Percentiles rank a stretch among this genome's conserved stretches.
These are phyloP conservation scores for Trichoderma gracile DNA, from an alignment of 2,329 filamentous ascomycete genomes.

Conservation along the genomic window DNA sequence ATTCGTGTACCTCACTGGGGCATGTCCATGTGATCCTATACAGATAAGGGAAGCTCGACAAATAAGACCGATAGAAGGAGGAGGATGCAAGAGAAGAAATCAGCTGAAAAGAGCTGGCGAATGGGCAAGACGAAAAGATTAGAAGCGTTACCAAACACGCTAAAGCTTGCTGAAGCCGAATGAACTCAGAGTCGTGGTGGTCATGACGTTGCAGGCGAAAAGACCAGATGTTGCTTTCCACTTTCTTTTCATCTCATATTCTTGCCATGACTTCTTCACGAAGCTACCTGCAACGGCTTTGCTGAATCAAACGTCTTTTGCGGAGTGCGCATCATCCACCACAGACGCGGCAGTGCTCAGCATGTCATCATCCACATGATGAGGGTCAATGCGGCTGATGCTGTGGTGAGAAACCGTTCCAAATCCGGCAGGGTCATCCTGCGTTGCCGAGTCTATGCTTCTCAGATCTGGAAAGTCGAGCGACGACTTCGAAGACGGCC, in stretches of 20 bases:
- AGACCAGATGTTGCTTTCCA: neutral
- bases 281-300: neutral
- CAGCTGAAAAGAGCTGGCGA: neutral
- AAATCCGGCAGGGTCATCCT: conserved; percentile 53
- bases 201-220: neutral
- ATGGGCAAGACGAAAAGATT: neutral
- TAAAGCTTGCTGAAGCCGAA: conserved; percentile 2
- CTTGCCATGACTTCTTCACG: neutral
- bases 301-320: neutral
- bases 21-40: conserved; percentile 13
- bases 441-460: conserved; percentile 43
- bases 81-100: neutral
- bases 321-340: conserved; percentile 43
- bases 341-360: conserved; percentile 59
- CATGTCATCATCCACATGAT: conserved; percentile 46
- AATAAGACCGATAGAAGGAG: conserved; percentile 16
- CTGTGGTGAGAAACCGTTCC: conserved; percentile 60
- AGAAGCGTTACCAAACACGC: conserved; percentile 16
- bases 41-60: neutral
- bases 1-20: conserved; percentile 2
- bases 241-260: neutral
- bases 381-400: conserved; percentile 56
- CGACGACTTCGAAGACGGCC: conserved; percentile 54
- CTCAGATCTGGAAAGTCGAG: conserved; percentile 50
- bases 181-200: neutral